A percentile compares a stretch with the other conserved stretches of the same genome.
These are phyloP conservation scores for Ailanthus altissimus DNA, from an alignment of 345 rosid species.

Conservation along the genomic window DNA sequence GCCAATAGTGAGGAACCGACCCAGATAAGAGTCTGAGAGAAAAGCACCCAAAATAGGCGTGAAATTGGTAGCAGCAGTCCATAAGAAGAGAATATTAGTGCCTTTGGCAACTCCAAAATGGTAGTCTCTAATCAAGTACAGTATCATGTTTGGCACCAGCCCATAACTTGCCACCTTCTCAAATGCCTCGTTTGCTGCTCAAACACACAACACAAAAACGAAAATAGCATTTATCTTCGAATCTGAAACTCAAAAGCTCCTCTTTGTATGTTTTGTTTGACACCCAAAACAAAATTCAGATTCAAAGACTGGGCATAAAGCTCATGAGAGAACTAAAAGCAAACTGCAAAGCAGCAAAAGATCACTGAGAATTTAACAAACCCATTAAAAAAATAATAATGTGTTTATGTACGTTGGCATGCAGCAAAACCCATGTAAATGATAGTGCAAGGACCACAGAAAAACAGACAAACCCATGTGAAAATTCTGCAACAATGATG, in stretches of 20 bases:
- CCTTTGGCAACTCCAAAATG: slow-evolving; percentile 57
- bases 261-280: too few species aligned
- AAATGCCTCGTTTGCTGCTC: slow-evolving; percentile 71
- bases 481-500: not conserved
- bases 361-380: too few species aligned
- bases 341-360: too few species aligned
- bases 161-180: slow-evolving; percentile 89
- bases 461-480: not conserved
- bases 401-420: too few species aligned
- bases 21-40: slow-evolving; percentile 68
- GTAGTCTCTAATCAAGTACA: slow-evolving; percentile 58
- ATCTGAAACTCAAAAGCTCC: too few species aligned
- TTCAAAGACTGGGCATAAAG: too few species aligned
- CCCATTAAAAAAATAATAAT: too few species aligned
- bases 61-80: slow-evolving; percentile 70
- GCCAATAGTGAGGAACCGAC: slow-evolving; percentile 70
- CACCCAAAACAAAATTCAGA: too few species aligned
- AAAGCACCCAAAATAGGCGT: slow-evolving; percentile 70
- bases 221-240: not conserved
- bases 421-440: too few species aligned
- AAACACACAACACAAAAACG: not conserved
- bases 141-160: slow-evolving; percentile 63
- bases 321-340: too few species aligned
- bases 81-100: slow-evolving; percentile 57
- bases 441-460: not conserved